phyloP scores from a whole-genome alignment of 257 asterid genomes.

The Nicotiana otophora region DNA sequence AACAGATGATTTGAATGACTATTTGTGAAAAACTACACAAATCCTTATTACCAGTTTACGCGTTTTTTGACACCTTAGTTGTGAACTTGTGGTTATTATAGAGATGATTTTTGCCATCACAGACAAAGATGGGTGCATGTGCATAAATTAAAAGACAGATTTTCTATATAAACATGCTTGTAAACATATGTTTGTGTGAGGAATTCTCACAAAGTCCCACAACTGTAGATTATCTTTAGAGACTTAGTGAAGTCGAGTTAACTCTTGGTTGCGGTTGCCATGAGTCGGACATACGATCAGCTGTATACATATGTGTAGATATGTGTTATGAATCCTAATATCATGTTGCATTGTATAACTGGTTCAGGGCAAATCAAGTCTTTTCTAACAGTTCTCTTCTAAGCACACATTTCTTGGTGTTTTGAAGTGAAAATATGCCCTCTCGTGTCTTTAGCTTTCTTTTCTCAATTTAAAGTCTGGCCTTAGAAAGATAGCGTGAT shows the following conservation, averaged over 20 bases:
- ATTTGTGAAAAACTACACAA: not conserved
- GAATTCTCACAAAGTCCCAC: not conserved
- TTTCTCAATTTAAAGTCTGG: no score
- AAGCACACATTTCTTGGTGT: not conserved
- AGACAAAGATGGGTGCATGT: not conserved
- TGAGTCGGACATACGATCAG: not conserved
- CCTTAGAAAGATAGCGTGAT: not conserved
- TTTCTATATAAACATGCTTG: not conserved
- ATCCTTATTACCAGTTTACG: not conserved
- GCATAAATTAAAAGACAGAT: not conserved
- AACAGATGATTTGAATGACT: not conserved
- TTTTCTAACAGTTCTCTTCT: not conserved
- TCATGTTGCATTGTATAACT: not conserved
- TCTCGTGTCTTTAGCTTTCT: not conserved
- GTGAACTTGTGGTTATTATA: not conserved
- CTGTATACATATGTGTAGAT: not conserved
- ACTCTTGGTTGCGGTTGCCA: not conserved
- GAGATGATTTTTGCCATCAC: not conserved
- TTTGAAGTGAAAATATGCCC: not conserved
- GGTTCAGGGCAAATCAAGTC: not conserved
- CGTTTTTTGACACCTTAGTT: not conserved
- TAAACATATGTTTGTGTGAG: not conserved
- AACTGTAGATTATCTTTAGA: not conserved
- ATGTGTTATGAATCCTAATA: not conserved
- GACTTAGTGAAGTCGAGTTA: not conserved